Evolutionary conservation across 1,284 basidiomycete genomes (phyloP), one percentile per base, ranked within the genome.

Genomic region (Moesziomyces antarcticus): DNA sequence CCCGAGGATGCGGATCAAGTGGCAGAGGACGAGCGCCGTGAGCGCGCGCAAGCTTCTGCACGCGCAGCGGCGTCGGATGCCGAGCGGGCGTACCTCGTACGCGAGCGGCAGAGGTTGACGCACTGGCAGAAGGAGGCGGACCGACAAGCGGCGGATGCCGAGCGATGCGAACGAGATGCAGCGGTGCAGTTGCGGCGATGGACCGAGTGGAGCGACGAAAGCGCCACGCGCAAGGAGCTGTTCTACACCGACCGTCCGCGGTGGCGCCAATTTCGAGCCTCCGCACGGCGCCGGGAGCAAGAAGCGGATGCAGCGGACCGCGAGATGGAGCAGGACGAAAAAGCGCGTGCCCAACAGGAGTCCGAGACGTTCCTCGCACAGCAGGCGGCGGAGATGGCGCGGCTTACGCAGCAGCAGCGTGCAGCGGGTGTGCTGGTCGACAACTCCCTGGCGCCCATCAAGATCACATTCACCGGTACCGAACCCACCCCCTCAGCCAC

Each of bases 301-400:
- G 68, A 69, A 22, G 77, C 67, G 4, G 79, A 83, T 58, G 68
- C 66, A 10, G 50, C 50, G 0, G 80, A 81, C 42, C 62, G 73
- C 10, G 42, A 25, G 10, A 53, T 59, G 4, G 70, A 79, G 47
- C 51, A 45, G 1, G 61, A 65, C 13, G 80, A 82, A 30, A 57
- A 57, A 46, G 62, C 55, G 7, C 47, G 58, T 7, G 78, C 73
- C 3, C 56, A 59, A 49, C 44, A 62, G 14, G 82, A 82, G 58
- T 71, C 76, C 7, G 79, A 83, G 44, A 62, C 61, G 10, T 82
- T 82, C 57, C 53, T 82, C 14, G 79, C 73, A 2, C 51, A 78
- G 58, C 80, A 82, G 57, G 81, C 73, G 11, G 72, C 58, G 18
- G 80, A 83, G 40, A 79, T 80, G 77, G 76, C 75, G 37, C 68